Evolutionary conservation across 1,284 basidiomycete genomes (phyloP).

Genomic region (Trichosporon asahii): DNA sequence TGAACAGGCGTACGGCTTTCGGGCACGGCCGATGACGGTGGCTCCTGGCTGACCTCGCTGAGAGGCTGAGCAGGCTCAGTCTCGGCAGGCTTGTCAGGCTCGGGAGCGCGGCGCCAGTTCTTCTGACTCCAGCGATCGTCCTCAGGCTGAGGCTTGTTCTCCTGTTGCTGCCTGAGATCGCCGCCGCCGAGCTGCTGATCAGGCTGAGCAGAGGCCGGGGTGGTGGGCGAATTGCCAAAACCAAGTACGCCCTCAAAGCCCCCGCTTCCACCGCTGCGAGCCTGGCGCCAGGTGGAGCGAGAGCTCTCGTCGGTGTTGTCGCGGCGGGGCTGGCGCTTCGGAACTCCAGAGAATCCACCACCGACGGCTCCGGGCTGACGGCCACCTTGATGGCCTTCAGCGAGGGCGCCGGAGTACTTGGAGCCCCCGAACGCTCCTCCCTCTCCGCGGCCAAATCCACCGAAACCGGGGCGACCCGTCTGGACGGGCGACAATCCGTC

Average conservation of each 20-base stretch:
- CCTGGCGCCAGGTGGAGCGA: conserved; percentile 43
- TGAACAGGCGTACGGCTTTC: conserved; percentile 18
- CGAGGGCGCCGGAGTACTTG: conserved; percentile 35
- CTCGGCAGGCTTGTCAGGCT: conserved; percentile 9
- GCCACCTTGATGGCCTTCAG: conserved; percentile 13
- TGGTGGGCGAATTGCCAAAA: conserved; percentile 35
- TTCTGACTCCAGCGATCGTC: conserved; percentile 13
- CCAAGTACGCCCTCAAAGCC: conserved; percentile 51
- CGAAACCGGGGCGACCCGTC: conserved; percentile 30
- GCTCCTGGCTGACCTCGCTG: not conserved
- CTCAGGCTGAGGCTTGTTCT: not conserved
- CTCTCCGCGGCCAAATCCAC: conserved; percentile 44
- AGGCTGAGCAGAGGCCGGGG: conserved; percentile 11
- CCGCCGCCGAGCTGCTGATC: conserved; percentile 1
- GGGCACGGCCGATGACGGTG: conserved; percentile 11
- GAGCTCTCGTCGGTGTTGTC: conserved; percentile 10
- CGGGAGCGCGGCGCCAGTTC: conserved; percentile 15
- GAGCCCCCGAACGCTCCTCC: conserved; percentile 43
- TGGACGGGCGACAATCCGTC: conserved; percentile 6
- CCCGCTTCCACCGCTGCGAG: conserved; percentile 40
- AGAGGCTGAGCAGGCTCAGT: not conserved
- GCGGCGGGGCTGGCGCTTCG: conserved; percentile 27
- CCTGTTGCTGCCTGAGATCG: conserved; percentile 13
- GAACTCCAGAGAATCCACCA: conserved; percentile 47
- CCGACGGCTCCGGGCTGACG: conserved; percentile 41